Evolutionary conservation across 2,329 filamentous ascomycete genomes (phyloP).

Genomic region (Phialemonium atrogriseum): DNA sequence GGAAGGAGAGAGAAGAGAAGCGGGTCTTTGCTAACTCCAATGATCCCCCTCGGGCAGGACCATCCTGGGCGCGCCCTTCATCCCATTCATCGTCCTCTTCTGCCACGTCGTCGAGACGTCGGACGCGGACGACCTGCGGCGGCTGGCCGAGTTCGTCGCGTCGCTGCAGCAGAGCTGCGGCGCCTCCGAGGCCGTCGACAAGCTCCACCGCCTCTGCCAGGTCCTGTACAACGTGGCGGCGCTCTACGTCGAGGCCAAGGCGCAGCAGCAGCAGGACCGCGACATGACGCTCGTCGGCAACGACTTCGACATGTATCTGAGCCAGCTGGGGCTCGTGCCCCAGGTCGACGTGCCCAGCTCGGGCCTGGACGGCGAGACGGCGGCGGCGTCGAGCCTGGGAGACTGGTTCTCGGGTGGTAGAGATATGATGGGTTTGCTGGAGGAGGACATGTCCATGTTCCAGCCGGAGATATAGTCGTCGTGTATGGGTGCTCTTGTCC

Average conservation of each 20-base stretch:
- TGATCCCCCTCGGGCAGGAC: slow-evolving; percentile 35
- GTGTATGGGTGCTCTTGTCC: no score
- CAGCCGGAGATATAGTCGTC: slow-evolving; percentile 12
- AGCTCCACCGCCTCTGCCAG: slow-evolving; percentile 53
- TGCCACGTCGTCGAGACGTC: slow-evolving; percentile 48
- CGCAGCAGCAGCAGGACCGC: slow-evolving; percentile 33
- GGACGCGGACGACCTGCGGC: slow-evolving; percentile 41
- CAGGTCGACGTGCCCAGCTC: slow-evolving; percentile 3
- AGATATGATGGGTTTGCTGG: slow-evolving; percentile 56
- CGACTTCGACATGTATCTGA: slow-evolving; percentile 58
- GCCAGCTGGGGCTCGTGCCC: slow-evolving; percentile 53
- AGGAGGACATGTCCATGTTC: slow-evolving; percentile 48
- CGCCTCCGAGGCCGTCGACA: slow-evolving; percentile 49
- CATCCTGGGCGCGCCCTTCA: slow-evolving; percentile 48
- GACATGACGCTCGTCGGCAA: slow-evolving; percentile 42
- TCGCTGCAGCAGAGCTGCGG: slow-evolving; percentile 43
- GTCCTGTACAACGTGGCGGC: slow-evolving; percentile 54
- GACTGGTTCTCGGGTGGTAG: slow-evolving; percentile 61
- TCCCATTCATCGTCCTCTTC: slow-evolving; percentile 52
- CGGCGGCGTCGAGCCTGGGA: slow-evolving; percentile 33
- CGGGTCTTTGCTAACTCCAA: not conserved
- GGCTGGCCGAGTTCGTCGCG: slow-evolving; percentile 46
- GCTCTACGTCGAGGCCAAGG: slow-evolving; percentile 54
- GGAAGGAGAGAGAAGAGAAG: no score
- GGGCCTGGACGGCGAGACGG: slow-evolving; percentile 5